These are phyloP conservation scores for Russula earlei DNA, from an alignment of 768 basidiomycete species.

Conservation along the genomic window DNA sequence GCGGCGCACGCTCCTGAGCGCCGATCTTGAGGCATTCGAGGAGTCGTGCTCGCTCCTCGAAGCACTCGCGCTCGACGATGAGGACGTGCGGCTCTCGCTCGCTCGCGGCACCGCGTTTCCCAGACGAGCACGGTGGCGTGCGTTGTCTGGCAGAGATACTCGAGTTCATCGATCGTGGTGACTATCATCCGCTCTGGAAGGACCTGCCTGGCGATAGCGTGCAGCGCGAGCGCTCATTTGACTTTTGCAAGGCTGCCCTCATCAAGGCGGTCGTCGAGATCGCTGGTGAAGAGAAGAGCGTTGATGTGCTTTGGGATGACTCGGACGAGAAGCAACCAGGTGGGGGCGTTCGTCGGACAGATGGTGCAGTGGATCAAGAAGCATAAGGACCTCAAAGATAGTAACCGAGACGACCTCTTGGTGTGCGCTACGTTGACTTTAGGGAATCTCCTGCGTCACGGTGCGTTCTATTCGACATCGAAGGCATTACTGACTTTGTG, in stretches of 20 bases:
- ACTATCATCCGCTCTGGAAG: slow-evolving; percentile 58
- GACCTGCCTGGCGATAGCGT: slow-evolving; percentile 38
- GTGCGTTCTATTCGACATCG: slow-evolving; percentile 31
- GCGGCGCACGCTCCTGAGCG: slow-evolving; percentile 39
- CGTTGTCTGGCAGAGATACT: slow-evolving; percentile 56
- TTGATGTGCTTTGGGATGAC: slow-evolving; percentile 69
- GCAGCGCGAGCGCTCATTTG: slow-evolving; percentile 61
- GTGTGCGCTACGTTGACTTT: slow-evolving; percentile 78
- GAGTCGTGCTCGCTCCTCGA: slow-evolving; percentile 70
- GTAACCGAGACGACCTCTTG: slow-evolving; percentile 59
- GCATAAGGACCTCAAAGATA: slow-evolving; percentile 35
- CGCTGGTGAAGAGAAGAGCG: slow-evolving; percentile 72
- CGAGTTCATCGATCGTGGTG: slow-evolving; percentile 65
- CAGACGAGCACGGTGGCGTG: slow-evolving; percentile 45
- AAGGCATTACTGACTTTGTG: not conserved
- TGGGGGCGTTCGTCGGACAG: slow-evolving; percentile 59
- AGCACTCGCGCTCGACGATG: slow-evolving; percentile 67
- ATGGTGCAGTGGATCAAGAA: slow-evolving; percentile 70
- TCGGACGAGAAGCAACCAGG: slow-evolving; percentile 46
- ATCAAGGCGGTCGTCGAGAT: slow-evolving; percentile 83
- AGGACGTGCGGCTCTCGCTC: slow-evolving; percentile 62
- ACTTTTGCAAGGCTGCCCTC: slow-evolving; percentile 75
- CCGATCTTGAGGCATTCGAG: slow-evolving; percentile 66
- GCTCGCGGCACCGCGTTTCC: slow-evolving; percentile 55
- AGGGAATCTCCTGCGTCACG: slow-evolving; percentile 72